A percentile compares a stretch with the other conserved stretches of the same genome.
These are phyloP conservation scores for Berberis thunbergii DNA, from an alignment of 164 flowering plant species.

Conservation along the genomic window DNA sequence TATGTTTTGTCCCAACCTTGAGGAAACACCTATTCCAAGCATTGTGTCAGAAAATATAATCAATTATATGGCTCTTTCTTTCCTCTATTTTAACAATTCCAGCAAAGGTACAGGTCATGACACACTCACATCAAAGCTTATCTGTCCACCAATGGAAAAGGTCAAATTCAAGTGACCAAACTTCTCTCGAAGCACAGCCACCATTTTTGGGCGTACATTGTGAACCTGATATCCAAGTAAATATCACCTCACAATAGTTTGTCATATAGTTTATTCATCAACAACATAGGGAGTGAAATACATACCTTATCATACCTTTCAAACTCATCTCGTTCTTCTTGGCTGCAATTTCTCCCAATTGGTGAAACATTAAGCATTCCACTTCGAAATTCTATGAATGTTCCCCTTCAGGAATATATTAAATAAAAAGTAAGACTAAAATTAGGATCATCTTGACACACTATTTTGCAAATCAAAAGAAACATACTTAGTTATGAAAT, in stretches of 20 bases:
- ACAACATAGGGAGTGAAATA: not conserved
- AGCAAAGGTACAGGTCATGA: not conserved
- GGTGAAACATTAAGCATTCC: constrained; percentile 99
- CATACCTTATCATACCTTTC: constrained; percentile 92
- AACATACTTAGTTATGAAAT: constrained; percentile 9
- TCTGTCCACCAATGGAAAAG: constrained; percentile 97
- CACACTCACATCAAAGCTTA: constrained; percentile 91
- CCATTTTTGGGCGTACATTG: constrained; percentile 80
- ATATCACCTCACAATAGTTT: too few species aligned
- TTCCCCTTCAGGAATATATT: constrained; percentile 49
- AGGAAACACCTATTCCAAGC: constrained; percentile 71
- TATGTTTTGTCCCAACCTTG: constrained; percentile 98
- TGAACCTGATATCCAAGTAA: constrained; percentile 38
- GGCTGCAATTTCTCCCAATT: constrained; percentile 97
- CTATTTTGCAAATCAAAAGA: not conserved
- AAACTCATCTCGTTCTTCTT: constrained; percentile 91
- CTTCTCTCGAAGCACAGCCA: constrained; percentile 72
- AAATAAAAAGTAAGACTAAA: not conserved
- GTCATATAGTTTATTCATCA: not conserved
- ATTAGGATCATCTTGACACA: not conserved
- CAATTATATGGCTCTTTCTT: not conserved
- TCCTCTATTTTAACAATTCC: not conserved
- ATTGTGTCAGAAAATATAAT: constrained; percentile 6
- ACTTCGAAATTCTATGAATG: constrained; percentile 93
- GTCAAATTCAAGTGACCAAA: constrained; percentile 87